Evolutionary conservation across 352 stramenopile species (phyloP).

Genomic region (Pythium pyrilobum): DNA sequence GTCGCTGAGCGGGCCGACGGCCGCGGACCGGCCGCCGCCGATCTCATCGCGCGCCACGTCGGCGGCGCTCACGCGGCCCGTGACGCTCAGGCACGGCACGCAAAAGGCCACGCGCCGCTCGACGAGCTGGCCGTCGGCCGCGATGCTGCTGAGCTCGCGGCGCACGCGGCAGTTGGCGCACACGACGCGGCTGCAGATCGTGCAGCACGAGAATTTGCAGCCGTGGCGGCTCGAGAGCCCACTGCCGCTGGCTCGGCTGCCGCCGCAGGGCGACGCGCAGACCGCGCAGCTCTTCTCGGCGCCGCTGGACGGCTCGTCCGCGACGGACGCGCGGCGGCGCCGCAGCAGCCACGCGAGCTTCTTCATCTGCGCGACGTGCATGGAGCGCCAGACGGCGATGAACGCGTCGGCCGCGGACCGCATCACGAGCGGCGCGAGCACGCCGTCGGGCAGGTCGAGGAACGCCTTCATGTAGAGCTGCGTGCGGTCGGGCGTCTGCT

Average conservation of each 20-base stretch:
- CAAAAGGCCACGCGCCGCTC: conserved; percentile 12
- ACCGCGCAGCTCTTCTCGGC: not conserved
- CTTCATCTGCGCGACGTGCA: conserved; percentile 59
- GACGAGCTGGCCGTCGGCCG: conserved; percentile 5
- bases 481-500: conserved; percentile 18
- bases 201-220: conserved; percentile 9
- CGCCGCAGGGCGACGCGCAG: not conserved
- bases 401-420: conserved; percentile 33
- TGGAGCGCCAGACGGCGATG: conserved; percentile 24
- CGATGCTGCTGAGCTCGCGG: conserved; percentile 10
- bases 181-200: conserved; percentile 13
- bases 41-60: conserved; percentile 19
- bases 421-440: conserved; percentile 33
- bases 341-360: conserved; percentile 56
- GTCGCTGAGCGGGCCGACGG: conserved; percentile 6
- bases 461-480: conserved; percentile 41
- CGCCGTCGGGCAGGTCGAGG: conserved; percentile 33
- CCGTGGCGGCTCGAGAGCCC: not conserved
- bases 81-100: conserved; percentile 18
- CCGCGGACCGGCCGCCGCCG: not conserved
- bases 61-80: not conserved
- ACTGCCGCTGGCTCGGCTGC: not conserved
- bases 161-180: conserved; percentile 18
- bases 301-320: not conserved
- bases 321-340: conserved; percentile 3